These are phyloP conservation scores for Colletotrichum coccodes DNA, from an alignment of 2,329 filamentous ascomycete genomes.

Conservation along the genomic window DNA sequence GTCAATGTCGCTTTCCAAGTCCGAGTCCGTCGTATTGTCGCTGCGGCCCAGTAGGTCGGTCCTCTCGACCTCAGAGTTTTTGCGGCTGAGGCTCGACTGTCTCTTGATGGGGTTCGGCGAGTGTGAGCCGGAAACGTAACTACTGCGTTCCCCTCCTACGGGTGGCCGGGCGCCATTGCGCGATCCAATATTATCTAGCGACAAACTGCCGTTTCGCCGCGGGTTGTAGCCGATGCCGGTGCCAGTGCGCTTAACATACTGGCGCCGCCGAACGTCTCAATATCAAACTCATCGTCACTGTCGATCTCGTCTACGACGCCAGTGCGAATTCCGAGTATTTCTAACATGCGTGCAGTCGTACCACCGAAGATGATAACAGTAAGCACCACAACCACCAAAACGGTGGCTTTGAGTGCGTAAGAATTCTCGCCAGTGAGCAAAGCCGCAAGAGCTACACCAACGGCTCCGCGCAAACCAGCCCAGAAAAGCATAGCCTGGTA, in stretches of 20 bases:
- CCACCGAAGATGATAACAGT: conserved; percentile 99
- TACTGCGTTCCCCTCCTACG: conserved; percentile 41
- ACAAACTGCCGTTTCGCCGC: conserved; percentile 70
- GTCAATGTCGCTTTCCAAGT: conserved; percentile 73
- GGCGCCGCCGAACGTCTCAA: conserved; percentile 77
- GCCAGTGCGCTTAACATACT: conserved; percentile 84
- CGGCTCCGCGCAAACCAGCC: conserved; percentile 94
- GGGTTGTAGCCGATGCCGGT: conserved; percentile 82
- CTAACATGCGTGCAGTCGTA: conserved; percentile 96
- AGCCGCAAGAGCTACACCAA: conserved; percentile 93
- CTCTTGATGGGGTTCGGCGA: conserved; percentile 58
- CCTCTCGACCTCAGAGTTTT: conserved; percentile 62
- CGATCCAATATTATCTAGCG: conserved; percentile 61
- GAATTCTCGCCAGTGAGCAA: conserved; percentile 85
- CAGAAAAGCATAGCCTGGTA: conserved; percentile 99
- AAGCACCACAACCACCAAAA: conserved; percentile 96
- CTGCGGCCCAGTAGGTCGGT: conserved; percentile 64
- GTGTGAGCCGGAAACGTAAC: conserved; percentile 64
- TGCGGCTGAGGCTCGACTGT: conserved; percentile 62
- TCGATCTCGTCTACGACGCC: conserved; percentile 97
- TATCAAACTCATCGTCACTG: conserved; percentile 98
- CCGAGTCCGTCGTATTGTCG: conserved; percentile 62
- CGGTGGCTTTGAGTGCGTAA: conserved; percentile 87
- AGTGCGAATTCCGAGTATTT: conserved; percentile 95
- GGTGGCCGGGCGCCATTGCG: conserved; percentile 30